Conservation (phyloP, 2,329 filamentous ascomycete species). For the Xylariaceae sp. region DNA sequence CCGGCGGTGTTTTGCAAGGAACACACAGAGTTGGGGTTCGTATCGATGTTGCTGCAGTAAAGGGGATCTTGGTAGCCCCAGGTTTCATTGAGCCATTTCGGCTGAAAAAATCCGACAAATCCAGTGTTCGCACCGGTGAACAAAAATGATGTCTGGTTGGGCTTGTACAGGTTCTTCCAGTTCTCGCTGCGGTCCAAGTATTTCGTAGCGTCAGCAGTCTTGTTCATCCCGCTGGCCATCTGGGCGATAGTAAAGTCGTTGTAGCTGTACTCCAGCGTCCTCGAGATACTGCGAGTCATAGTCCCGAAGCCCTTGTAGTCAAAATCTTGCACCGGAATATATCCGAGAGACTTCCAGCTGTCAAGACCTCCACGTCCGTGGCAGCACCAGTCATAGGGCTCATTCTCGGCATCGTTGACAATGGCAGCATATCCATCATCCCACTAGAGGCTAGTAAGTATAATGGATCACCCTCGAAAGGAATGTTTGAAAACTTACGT, state of each 20-base stretch:
- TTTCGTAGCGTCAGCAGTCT: conserved; percentile 52
- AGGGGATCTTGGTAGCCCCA: conserved; percentile 68
- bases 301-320: conserved; percentile 65
- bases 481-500: conserved; percentile 25
- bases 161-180: conserved; percentile 65
- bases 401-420: conserved; percentile 66
- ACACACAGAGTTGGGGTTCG: conserved; percentile 44
- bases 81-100: conserved; percentile 61
- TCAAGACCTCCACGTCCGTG: conserved; percentile 67
- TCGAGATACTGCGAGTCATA: conserved; percentile 65
- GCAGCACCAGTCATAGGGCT: conserved; percentile 66
- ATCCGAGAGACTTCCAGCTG: conserved; percentile 68
- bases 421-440: conserved; percentile 65
- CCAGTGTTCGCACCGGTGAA: conserved; percentile 57
- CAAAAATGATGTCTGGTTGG: conserved; percentile 51
- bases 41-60: conserved; percentile 53
- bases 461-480: not conserved
- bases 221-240: conserved; percentile 55
- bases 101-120: conserved; percentile 68
- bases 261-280: conserved; percentile 75
- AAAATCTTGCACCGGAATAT: conserved; percentile 67
- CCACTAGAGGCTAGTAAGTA: conserved; percentile 48
- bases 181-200: conserved; percentile 58
- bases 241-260: conserved; percentile 68
- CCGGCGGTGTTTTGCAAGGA: conserved; percentile 56